Percentiles rank a stretch among this genome's conserved stretches.
Conservation (phyloP, 2,329 filamentous ascomycete genomes). For the Botrytis pseudocinerea region DNA sequence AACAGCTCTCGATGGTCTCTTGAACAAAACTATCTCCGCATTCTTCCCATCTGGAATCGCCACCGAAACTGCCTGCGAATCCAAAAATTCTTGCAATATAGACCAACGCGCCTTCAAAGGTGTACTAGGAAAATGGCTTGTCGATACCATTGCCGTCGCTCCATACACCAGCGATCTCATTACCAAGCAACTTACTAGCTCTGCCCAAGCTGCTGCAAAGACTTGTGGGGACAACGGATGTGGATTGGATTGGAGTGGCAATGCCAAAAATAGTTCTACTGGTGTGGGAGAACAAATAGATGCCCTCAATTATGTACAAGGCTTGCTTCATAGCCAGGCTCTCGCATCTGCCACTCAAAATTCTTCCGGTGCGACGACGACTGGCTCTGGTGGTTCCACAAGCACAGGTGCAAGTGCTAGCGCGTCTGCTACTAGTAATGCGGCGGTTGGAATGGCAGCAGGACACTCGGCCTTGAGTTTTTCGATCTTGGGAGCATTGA, state of each 20-base stretch:
- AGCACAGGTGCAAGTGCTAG: background rate
- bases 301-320: conserved; percentile 52
- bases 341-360: conserved; percentile 48
- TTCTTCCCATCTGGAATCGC: conserved; percentile 62
- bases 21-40: conserved; percentile 49
- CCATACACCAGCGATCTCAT: conserved; percentile 58
- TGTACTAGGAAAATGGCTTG: conserved; percentile 66
- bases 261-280: conserved; percentile 49
- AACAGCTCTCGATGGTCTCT: conserved; percentile 54
- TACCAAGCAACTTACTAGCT: conserved; percentile 57
- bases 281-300: conserved; percentile 53
- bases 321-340: conserved; percentile 41
- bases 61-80: conserved; percentile 68
- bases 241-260: conserved; percentile 62
- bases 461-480: background rate
- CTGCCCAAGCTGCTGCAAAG: conserved; percentile 58
- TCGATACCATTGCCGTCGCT: conserved; percentile 60
- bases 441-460: background rate
- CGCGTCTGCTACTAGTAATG: background rate
- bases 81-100: conserved; percentile 58
- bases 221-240: conserved; percentile 66
- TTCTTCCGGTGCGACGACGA: conserved; percentile 40
- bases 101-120: conserved; percentile 77
- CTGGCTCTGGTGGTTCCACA: background rate
- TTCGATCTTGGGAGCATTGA: background rate